A percentile compares a stretch with the other conserved stretches of the same genome.
These are phyloP conservation scores for Phialocephala subalpina DNA, from an alignment of 2,329 filamentous ascomycete species.

Conservation along the genomic window DNA sequence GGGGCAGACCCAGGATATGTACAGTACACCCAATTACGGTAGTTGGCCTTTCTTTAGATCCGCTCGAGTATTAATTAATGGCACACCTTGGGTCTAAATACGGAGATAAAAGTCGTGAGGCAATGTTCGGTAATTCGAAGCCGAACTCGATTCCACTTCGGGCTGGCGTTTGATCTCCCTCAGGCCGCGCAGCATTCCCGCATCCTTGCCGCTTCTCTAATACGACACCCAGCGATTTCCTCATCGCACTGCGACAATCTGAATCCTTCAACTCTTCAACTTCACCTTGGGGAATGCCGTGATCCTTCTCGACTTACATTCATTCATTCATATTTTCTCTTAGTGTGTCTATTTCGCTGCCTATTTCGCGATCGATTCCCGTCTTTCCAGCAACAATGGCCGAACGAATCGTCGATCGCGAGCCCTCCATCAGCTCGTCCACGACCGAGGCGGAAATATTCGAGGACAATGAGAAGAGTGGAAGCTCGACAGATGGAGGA, in stretches of 20 bases:
- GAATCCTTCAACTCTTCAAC: neutral
- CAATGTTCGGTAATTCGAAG: neutral
- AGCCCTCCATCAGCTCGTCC: slow-evolving; percentile 40
- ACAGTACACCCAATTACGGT: no score
- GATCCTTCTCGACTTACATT: slow-evolving; percentile 2
- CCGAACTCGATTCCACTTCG: neutral
- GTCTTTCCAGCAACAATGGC: slow-evolving; percentile 36
- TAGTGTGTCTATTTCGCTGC: slow-evolving; percentile 1
- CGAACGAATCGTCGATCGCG: slow-evolving; percentile 34
- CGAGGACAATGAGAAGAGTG: slow-evolving; percentile 40
- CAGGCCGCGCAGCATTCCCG: slow-evolving; percentile 1
- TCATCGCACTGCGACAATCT: neutral
- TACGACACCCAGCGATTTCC: neutral
- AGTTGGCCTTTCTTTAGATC: no score
- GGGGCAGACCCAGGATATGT: no score
- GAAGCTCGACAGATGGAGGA: slow-evolving; percentile 32
- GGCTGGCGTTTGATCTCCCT: slow-evolving; percentile 2
- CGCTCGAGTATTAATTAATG: neutral
- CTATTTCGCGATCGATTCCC: slow-evolving; percentile 4
- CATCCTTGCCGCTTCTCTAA: neutral
- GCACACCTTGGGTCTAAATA: neutral
- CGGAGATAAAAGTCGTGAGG: neutral
- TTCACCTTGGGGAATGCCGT: neutral
- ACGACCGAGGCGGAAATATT: slow-evolving; percentile 38
- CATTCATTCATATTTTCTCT: slow-evolving; percentile 3